Evolutionary conservation across 768 basidiomycete species (phyloP), one percentile per base, ranked within the genome.

Genomic region (Coprinopsis strossmayeri): DNA sequence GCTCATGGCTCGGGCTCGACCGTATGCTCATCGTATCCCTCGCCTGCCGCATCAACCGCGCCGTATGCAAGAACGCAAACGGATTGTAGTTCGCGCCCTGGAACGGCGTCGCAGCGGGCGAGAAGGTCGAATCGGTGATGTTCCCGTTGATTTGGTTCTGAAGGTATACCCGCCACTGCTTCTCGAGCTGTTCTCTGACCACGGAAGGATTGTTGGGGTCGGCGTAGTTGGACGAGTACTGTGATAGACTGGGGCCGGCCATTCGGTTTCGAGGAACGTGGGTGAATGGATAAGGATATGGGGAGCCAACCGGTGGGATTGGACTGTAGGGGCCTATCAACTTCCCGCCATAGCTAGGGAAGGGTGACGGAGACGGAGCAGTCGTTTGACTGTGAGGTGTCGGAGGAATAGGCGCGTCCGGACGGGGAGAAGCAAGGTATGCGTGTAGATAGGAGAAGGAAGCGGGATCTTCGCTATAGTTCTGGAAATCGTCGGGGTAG

Each of bases 111-210:
- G 80, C 66, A 1, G 85, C 78, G 3, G 87, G 87, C 0, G 86
- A 87, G 55, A 89, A 79, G 0, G 85, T 87, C 21, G 87, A 86
- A 54, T 88, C 87, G 3, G 78, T 76, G 57, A 81, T 68, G 34
- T 71, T 68, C 7, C 73, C 76, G 27, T 71, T 66, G 7, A 71
- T 75, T 28, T 72, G 77, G 56, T 86, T 88, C 57, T 84, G 75
- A 2, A 87, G 85, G 53, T 82, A 88, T 53, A 86, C 78, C 59
- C 86, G 85, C 80, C 82, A 85, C 62, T 89, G 87, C 30, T 78
- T 70, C 1, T 78, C 78, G n/a, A 87, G 66, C 57, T 87, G 83
- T 56, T 85, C 81, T 53, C 81, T 78, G 50, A 87, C 79, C 2
- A 69, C 68, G 32, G 55, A 56, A 20, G 49, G 64, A 59, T 48